A percentile compares a stretch with the other conserved stretches of the same genome.
phyloP scores from a whole-genome alignment of 1,284 basidiomycete genomes.

The Tylopilus sp. region DNA sequence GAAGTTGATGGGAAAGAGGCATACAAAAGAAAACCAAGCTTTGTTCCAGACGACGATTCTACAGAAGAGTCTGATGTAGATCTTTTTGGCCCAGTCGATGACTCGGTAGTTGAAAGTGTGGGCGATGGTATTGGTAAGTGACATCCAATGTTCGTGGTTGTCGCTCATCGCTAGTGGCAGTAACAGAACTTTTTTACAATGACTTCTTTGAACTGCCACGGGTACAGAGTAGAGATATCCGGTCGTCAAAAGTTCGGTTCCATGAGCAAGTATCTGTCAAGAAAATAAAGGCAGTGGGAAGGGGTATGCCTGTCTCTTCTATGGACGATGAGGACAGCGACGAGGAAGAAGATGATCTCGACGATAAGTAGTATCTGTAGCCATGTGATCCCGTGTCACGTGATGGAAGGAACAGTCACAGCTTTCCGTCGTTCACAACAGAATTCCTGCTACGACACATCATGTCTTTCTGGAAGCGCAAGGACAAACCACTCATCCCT shows the following conservation, averaged over 20 bases:
- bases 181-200: conserved; percentile 58
- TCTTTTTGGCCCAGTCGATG: conserved; percentile 67
- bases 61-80: conserved; percentile 59
- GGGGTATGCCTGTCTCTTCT: conserved; percentile 49
- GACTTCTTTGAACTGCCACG: conserved; percentile 72
- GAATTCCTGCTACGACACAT: neutral
- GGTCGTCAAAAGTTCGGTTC: conserved; percentile 63
- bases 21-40: conserved; percentile 60
- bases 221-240: conserved; percentile 19
- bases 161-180: conserved; percentile 1
- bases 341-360: conserved; percentile 33
- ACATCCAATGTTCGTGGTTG: neutral
- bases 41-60: conserved; percentile 51
- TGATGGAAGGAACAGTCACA: conserved; percentile 5
- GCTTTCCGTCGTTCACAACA: conserved; percentile 6
- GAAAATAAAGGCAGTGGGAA: conserved; percentile 69
- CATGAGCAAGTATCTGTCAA: conserved; percentile 79
- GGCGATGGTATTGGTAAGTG: conserved; percentile 45
- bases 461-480: conserved; percentile 80
- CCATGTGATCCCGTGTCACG: conserved; percentile 12
- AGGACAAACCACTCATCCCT: conserved; percentile 70
- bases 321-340: conserved; percentile 42
- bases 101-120: conserved; percentile 37
- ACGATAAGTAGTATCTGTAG: neutral
- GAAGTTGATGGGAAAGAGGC: conserved; percentile 70